A percentile compares a stretch with the other conserved stretches of the same genome.
These are phyloP conservation scores for Colletotrichum sublineola DNA, from an alignment of 2,329 filamentous ascomycete genomes.

Conservation along the genomic window DNA sequence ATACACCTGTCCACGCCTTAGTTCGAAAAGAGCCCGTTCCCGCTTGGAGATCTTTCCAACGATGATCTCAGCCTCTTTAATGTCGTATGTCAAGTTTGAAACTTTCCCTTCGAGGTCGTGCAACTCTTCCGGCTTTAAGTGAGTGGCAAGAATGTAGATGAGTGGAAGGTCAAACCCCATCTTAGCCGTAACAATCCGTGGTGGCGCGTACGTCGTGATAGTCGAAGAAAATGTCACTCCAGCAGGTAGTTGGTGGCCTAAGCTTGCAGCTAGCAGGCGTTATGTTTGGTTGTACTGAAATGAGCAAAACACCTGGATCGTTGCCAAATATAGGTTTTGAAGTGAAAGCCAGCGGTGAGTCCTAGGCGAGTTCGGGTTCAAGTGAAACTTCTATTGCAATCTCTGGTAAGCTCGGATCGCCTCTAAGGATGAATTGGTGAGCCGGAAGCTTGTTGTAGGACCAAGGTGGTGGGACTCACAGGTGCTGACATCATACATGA, in stretches of 20 bases:
- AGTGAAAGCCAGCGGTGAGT: neutral
- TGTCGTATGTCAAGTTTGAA: constrained; percentile 76
- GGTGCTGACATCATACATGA: constrained; percentile 32
- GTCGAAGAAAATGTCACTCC: neutral
- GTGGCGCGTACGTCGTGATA: neutral
- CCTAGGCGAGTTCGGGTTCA: neutral
- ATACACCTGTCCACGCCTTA: constrained; percentile 75
- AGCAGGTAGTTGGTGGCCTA: neutral
- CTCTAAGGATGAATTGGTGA: neutral
- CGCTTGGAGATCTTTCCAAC: constrained; percentile 79
- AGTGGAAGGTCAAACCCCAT: constrained; percentile 63
- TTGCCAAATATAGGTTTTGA: neutral
- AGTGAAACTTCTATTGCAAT: neutral
- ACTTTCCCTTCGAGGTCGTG: constrained; percentile 75
- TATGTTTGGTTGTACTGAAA: neutral
- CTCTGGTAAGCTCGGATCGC: neutral
- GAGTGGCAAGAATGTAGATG: constrained; percentile 80
- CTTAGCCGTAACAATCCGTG: neutral
- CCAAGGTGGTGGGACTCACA: neutral
- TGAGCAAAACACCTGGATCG: neutral
- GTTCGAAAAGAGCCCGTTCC: constrained; percentile 81
- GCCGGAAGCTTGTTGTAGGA: neutral
- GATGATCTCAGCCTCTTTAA: constrained; percentile 79
- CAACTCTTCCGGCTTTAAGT: constrained; percentile 74
- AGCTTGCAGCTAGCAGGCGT: neutral